phyloP scores from a whole-genome alignment of 257 asterid genomes.

The Solanum piurae region DNA sequence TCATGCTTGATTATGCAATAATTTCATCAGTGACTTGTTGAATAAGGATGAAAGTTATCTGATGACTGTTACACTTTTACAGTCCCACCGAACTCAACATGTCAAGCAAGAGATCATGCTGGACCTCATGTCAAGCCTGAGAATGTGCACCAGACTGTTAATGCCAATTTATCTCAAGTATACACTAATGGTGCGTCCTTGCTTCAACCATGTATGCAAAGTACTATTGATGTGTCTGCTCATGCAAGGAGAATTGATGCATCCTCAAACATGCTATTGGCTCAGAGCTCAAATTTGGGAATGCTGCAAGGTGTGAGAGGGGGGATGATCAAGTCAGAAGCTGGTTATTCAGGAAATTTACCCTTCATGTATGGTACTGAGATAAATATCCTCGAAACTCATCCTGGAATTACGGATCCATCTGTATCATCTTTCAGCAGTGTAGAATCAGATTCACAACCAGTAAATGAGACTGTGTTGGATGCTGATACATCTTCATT shows the following conservation, averaged over 20 bases:
- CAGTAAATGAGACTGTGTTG: slow-evolving; percentile 34
- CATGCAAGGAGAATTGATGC: slow-evolving; percentile 35
- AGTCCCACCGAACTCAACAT: slow-evolving; percentile 38
- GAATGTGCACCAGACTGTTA: slow-evolving; percentile 30
- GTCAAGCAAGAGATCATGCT: slow-evolving; percentile 29
- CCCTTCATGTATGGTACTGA: slow-evolving; percentile 42
- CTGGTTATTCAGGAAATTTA: slow-evolving; percentile 35
- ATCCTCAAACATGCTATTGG: slow-evolving; percentile 28
- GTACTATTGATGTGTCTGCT: slow-evolving; percentile 22
- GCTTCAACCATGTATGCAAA: slow-evolving; percentile 40
- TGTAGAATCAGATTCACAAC: slow-evolving; percentile 44
- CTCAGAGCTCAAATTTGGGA: slow-evolving; percentile 47
- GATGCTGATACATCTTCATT: slow-evolving; percentile 42
- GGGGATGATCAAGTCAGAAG: slow-evolving; percentile 46
- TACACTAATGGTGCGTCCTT: slow-evolving; percentile 40
- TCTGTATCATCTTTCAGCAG: slow-evolving; percentile 57
- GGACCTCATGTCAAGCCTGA: slow-evolving; percentile 45
- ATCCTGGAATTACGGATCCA: slow-evolving; percentile 40
- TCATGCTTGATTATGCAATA: background rate
- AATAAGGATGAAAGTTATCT: background rate
- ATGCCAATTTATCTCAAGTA: slow-evolving; percentile 24
- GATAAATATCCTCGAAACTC: slow-evolving; percentile 45
- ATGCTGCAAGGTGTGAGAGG: slow-evolving; percentile 50
- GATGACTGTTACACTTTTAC: slow-evolving; percentile 1
- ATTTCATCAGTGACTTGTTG: background rate